Conservation (phyloP, 148 eudicot genomes). For the Camellia sinensis region DNA sequence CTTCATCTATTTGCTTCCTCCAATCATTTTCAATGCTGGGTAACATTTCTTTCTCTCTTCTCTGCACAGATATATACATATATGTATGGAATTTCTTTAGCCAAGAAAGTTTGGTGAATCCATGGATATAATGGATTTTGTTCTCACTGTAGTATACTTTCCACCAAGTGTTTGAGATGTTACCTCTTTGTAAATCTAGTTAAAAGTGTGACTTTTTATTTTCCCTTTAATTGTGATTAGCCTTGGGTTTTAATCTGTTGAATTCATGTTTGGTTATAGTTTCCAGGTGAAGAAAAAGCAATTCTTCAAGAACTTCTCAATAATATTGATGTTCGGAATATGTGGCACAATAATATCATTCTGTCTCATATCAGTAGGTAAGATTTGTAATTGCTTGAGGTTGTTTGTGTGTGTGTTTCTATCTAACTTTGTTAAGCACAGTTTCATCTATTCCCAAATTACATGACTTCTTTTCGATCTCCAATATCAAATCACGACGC, state of each 20-base stretch:
- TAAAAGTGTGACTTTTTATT: too few species aligned
- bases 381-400: constrained; percentile 11
- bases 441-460: background rate
- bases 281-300: constrained; percentile 99
- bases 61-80: background rate
- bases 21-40: constrained; percentile 99
- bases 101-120: background rate
- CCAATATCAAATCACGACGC: background rate
- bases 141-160: background rate
- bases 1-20: constrained; percentile 93
- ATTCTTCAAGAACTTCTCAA: constrained; percentile 81
- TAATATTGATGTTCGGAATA: constrained; percentile 75
- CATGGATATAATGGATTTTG: background rate
- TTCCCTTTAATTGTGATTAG: background rate
- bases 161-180: background rate
- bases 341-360: constrained; percentile 89
- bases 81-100: background rate
- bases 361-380: constrained; percentile 76
- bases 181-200: background rate
- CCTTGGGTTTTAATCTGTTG: background rate
- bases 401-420: background rate
- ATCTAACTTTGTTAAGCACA: background rate
- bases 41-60: constrained; percentile 23
- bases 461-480: background rate
- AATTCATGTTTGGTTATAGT: constrained; percentile 36